phyloP scores from a whole-genome alignment of 1,139 yeast species.

The Lodderomyces elongisporus region DNA sequence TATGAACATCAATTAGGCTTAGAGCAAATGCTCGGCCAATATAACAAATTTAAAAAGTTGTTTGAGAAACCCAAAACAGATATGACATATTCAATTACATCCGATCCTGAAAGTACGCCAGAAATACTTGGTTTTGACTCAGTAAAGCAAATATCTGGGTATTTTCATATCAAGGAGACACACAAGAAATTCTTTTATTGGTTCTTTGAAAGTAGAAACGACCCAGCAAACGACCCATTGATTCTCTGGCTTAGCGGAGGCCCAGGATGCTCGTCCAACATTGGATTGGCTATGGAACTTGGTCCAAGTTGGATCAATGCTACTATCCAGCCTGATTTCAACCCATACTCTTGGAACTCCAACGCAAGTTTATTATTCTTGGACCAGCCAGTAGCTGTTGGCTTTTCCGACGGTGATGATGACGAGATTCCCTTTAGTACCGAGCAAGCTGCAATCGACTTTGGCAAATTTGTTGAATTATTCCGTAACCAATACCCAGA shows the following conservation, averaged over 20 bases:
- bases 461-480: conserved; percentile 75
- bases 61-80: conserved; percentile 2
- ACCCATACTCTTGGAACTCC: conserved; percentile 31
- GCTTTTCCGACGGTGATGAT: conserved; percentile 57
- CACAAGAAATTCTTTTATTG: conserved; percentile 57
- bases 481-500: conserved; percentile 85
- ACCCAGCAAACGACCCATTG: conserved; percentile 30
- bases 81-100: conserved; percentile 1
- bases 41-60: background rate
- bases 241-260: conserved; percentile 53
- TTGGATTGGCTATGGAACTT: conserved; percentile 30
- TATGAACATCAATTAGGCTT: background rate
- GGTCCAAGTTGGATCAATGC: conserved; percentile 27
- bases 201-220: conserved; percentile 33
- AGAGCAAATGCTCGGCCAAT: background rate
- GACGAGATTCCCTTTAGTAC: conserved; percentile 51
- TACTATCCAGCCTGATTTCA: conserved; percentile 22
- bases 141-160: conserved; percentile 75
- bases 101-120: conserved; percentile 24
- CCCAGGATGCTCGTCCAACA: conserved; percentile 66
- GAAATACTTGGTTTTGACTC: conserved; percentile 60
- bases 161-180: conserved; percentile 63
- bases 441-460: conserved; percentile 84
- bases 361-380: conserved; percentile 32
- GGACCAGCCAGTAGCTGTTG: conserved; percentile 40